Evolutionary conservation across 2,329 filamentous ascomycete species (phyloP), one percentile per base, ranked within the genome.

Genomic region (Westerdykella sp.): DNA sequence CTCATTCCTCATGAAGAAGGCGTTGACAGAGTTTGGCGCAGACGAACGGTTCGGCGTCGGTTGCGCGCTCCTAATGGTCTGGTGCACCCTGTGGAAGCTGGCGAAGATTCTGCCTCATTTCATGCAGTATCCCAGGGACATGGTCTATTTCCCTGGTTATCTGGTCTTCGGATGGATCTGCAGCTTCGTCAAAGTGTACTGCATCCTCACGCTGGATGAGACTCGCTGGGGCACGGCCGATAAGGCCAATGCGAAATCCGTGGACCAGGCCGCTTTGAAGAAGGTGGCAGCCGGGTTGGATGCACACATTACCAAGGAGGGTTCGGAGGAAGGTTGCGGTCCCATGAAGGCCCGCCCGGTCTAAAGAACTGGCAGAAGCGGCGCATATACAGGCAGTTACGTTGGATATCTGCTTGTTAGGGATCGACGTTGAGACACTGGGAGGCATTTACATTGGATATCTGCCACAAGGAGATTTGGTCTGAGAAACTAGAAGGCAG

Each of bases 111-210:
- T 74, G 0, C 70, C 74, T 0, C 74, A 81, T 54, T 75, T 80
- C 47, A 42, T 53, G 4, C 69, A 68, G 0, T 47, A 81, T 47
- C 79, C 79, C 0, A 44, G 54, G 1, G 80, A 84, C 54, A 46
- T 79, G 2, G 39, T 65, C 0, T 72, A 76, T 43, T 62, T 83
- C 1, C 72, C 74, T 0, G 63, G 56, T 0, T 74, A 76, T 35
- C 54, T 82, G 12, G 7, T 69, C 0, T 85, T 83, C 55, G 75
- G 69, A 1, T 84, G 82, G 51, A 59, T 69, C 30, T 80, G 84
- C 56, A 73, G 73, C 21, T 54, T 78, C 1, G 69, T 83, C 50
- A 83, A 82, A 64, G 22, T 80, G 0, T 77, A 71, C 53, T 77
- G 77, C 0, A 40, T 77, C 16, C 40, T 78, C 3, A 84, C 79